Percentiles rank a stretch among this genome's conserved stretches.
Evolutionary conservation across 306 rosid species (phyloP).

Genomic region (Malus sieversii): DNA sequence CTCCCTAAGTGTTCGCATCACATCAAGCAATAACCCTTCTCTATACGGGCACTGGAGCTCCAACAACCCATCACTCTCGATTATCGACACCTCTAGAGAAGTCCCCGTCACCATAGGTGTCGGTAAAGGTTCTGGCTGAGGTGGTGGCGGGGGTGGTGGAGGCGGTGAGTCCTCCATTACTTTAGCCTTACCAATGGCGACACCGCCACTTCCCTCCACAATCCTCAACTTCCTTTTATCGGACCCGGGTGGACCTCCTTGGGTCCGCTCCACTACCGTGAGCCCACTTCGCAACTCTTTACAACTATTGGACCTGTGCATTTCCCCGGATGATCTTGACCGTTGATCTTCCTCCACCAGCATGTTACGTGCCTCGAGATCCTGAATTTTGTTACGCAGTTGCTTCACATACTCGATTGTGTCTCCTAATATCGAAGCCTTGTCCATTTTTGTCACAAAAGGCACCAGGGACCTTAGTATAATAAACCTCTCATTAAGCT

Average conservation of each 20-base stretch:
- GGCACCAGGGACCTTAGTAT: constrained; percentile 76
- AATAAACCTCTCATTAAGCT: constrained; percentile 76
- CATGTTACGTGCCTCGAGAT: constrained; percentile 56
- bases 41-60: constrained; percentile 66
- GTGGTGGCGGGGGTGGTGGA: background rate
- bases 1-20: constrained; percentile 65
- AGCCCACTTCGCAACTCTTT: constrained; percentile 29
- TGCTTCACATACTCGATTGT: constrained; percentile 88
- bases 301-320: constrained; percentile 23
- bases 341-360: constrained; percentile 40
- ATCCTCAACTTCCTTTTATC: constrained; percentile 69
- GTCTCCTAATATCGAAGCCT: constrained; percentile 85
- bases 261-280: background rate
- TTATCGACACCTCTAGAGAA: constrained; percentile 75
- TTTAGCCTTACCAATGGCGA: constrained; percentile 34
- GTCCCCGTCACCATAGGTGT: constrained; percentile 18
- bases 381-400: constrained; percentile 58
- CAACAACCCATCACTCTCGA: constrained; percentile 78
- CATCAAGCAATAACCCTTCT: constrained; percentile 74
- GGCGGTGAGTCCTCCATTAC: constrained; percentile 12
- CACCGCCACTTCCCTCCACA: constrained; percentile 44
- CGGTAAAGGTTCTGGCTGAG: background rate
- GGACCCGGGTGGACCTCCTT: background rate
- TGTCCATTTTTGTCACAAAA: constrained; percentile 90
- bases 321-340: constrained; percentile 14